phyloP scores from a whole-genome alignment of 805 yeast species.

The Jamesozyma rosinii region DNA sequence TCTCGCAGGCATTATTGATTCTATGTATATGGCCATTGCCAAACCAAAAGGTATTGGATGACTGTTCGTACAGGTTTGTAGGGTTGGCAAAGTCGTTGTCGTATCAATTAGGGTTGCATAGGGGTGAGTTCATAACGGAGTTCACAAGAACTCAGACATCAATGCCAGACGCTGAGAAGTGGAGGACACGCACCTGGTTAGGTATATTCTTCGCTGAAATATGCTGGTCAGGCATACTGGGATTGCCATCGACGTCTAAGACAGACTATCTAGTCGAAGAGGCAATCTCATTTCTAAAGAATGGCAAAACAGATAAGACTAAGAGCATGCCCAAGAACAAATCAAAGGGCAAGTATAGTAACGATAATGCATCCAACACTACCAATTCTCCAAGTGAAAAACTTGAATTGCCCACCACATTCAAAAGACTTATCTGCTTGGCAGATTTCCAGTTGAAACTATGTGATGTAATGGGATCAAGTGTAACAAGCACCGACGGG shows the following conservation, averaged over 20 bases:
- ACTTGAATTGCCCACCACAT: constrained; percentile 48
- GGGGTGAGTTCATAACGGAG: constrained; percentile 86
- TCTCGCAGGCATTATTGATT: constrained; percentile 81
- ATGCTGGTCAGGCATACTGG: constrained; percentile 80
- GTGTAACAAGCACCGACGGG: constrained; percentile 81
- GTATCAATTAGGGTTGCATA: constrained; percentile 77
- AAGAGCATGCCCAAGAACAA: constrained; percentile 11
- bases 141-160: constrained; percentile 84
- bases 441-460: constrained; percentile 78
- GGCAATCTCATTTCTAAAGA: constrained; percentile 52
- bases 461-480: constrained; percentile 77
- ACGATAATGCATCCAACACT: not conserved
- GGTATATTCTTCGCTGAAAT: constrained; percentile 83
- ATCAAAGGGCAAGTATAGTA: not conserved
- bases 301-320: not conserved
- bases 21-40: constrained; percentile 88
- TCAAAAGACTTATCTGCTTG: constrained; percentile 61
- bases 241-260: constrained; percentile 78
- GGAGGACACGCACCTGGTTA: constrained; percentile 92
- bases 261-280: constrained; percentile 75
- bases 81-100: constrained; percentile 81
- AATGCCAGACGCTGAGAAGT: constrained; percentile 80
- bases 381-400: not conserved
- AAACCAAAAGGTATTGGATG: constrained; percentile 84
- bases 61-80: constrained; percentile 79